phyloP scores from a whole-genome alignment of 768 basidiomycete genomes.

The Asterophora lycoperdoides region DNA sequence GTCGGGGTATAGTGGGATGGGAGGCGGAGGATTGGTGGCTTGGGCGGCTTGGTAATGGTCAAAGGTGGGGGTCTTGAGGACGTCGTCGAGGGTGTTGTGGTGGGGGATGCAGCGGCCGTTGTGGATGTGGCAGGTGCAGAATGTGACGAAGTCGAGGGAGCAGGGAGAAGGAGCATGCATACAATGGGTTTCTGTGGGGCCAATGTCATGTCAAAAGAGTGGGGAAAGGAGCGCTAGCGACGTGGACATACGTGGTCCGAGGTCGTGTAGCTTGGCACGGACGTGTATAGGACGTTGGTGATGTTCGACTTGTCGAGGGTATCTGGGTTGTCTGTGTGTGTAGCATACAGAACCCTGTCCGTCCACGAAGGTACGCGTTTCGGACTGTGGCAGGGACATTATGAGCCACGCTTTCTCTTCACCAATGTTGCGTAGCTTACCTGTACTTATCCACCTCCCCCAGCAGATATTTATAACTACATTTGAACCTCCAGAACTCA shows the following conservation, averaged over 20 bases:
- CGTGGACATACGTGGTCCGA: slow-evolving; percentile 78
- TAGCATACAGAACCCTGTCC: slow-evolving; percentile 85
- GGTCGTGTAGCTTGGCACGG: slow-evolving; percentile 76
- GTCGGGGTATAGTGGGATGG: slow-evolving; percentile 46
- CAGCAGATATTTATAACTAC: slow-evolving; percentile 83
- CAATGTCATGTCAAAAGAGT: slow-evolving; percentile 1
- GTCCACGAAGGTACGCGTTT: slow-evolving; percentile 89
- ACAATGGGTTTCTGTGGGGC: slow-evolving; percentile 80
- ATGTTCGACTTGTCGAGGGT: slow-evolving; percentile 48
- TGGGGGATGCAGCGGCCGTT: background rate
- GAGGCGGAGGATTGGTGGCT: slow-evolving; percentile 45
- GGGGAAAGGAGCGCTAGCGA: background rate
- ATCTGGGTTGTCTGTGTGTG: slow-evolving; percentile 60
- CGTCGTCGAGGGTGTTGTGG: slow-evolving; percentile 18
- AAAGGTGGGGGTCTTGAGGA: background rate
- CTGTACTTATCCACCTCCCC: slow-evolving; percentile 82
- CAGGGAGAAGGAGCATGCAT: slow-evolving; percentile 57
- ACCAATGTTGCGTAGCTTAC: slow-evolving; percentile 28
- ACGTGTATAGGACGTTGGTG: slow-evolving; percentile 69
- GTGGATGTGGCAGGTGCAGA: too few species aligned
- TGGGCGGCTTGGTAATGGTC: too few species aligned
- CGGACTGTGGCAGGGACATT: slow-evolving; percentile 32
- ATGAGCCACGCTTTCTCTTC: background rate
- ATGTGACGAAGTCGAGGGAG: slow-evolving; percentile 23
- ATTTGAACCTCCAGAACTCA: slow-evolving; percentile 86